These are phyloP conservation scores for Myotisia sp. DNA, from an alignment of 2,329 filamentous ascomycete species.

Conservation along the genomic window DNA sequence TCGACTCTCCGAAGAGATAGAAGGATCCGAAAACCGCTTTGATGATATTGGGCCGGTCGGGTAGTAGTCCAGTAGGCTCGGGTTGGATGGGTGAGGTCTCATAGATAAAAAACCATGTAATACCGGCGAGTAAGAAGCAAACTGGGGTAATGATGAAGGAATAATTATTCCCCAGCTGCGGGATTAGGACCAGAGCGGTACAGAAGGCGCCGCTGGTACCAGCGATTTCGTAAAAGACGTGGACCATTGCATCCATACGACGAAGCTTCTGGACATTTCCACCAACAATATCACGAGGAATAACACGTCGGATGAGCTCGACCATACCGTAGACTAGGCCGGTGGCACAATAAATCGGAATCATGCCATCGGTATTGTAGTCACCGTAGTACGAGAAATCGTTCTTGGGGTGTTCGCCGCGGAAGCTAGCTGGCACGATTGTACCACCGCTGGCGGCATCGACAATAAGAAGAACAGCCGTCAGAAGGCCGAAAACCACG, in stretches of 20 bases:
- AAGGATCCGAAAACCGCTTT: slow-evolving; percentile 28
- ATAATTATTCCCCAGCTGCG: slow-evolving; percentile 37
- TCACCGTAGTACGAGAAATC: slow-evolving; percentile 34
- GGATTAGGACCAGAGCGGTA: slow-evolving; percentile 38
- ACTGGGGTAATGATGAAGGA: slow-evolving; percentile 39
- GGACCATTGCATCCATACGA: slow-evolving; percentile 34
- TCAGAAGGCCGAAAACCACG: slow-evolving; percentile 34
- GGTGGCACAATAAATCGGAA: slow-evolving; percentile 34
- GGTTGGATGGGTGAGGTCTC: slow-evolving; percentile 21
- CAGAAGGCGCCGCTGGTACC: slow-evolving; percentile 36
- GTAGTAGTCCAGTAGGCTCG: slow-evolving; percentile 10
- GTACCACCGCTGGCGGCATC: slow-evolving; percentile 37
- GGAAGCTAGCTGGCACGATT: slow-evolving; percentile 23
- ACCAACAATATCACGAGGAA: slow-evolving; percentile 39
- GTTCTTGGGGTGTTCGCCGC: slow-evolving; percentile 19
- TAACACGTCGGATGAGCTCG: slow-evolving; percentile 38
- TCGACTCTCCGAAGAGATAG: slow-evolving; percentile 33
- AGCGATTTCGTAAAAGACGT: slow-evolving; percentile 37
- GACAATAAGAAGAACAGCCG: slow-evolving; percentile 35
- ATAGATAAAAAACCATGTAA: slow-evolving; percentile 36
- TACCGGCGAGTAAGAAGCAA: slow-evolving; percentile 31
- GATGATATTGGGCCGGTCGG: slow-evolving; percentile 22
- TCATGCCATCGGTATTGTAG: slow-evolving; percentile 38
- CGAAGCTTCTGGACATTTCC: slow-evolving; percentile 38
- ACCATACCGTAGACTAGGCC: slow-evolving; percentile 37